A percentile compares a stretch with the other conserved stretches of the same genome.
Conservation (phyloP, 495 filamentous ascomycete species). For the Daldinia concentrica region DNA sequence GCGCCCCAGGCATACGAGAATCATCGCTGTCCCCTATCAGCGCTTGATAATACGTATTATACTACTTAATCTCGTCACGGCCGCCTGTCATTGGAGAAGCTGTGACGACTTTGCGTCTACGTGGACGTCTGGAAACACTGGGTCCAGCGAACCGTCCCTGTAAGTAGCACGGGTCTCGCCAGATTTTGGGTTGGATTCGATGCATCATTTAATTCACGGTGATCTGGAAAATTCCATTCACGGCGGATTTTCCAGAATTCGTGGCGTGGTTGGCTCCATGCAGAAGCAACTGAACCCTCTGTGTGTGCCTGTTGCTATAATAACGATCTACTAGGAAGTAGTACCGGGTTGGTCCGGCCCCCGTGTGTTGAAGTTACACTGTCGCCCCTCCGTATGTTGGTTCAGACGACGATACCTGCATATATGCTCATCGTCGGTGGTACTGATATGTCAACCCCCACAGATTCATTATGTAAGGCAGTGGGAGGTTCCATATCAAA, state of each 20-base stretch:
- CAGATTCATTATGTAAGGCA: slow-evolving; percentile 41
- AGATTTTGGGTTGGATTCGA: slow-evolving; percentile 42
- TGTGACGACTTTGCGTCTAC: slow-evolving; percentile 25
- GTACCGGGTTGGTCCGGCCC: slow-evolving; percentile 44
- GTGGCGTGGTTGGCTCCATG: slow-evolving; percentile 35
- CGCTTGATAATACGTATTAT: slow-evolving; percentile 16
- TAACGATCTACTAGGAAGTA: slow-evolving; percentile 45
- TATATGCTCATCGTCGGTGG: slow-evolving; percentile 35
- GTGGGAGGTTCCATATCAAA: slow-evolving; percentile 25
- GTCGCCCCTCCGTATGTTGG: slow-evolving; percentile 36
- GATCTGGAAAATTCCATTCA: slow-evolving; percentile 44
- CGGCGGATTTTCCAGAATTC: slow-evolving; percentile 27
- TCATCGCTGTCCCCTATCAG: slow-evolving; percentile 31
- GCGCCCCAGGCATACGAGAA: slow-evolving; percentile 21
- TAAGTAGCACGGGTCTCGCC: slow-evolving; percentile 21
- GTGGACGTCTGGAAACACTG: slow-evolving; percentile 40
- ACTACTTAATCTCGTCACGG: slow-evolving; percentile 14
- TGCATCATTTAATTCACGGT: slow-evolving; percentile 39
- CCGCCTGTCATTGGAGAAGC: slow-evolving; percentile 18
- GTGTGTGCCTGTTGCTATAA: slow-evolving; percentile 38
- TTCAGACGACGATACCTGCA: slow-evolving; percentile 41
- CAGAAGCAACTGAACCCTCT: slow-evolving; percentile 32
- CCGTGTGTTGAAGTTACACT: slow-evolving; percentile 43
- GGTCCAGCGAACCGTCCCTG: slow-evolving; percentile 31
- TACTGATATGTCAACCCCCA: slow-evolving; percentile 44